These are phyloP conservation scores for Takashimella tepidaria DNA, from an alignment of 1,284 basidiomycete species.

Conservation along the genomic window DNA sequence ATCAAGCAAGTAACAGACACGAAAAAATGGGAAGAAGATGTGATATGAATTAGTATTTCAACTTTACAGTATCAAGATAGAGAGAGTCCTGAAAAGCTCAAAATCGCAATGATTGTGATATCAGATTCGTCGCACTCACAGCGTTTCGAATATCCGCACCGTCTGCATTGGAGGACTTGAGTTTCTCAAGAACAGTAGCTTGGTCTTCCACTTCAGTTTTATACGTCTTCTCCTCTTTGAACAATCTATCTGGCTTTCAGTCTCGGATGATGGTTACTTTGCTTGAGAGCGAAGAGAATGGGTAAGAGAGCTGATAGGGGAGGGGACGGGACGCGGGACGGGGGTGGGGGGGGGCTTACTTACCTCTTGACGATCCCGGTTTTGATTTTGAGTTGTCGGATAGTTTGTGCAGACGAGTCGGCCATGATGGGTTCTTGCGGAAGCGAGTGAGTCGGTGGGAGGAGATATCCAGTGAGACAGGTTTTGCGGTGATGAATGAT, in stretches of 20 bases:
- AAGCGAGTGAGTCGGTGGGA: too few species aligned
- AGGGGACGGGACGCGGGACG: too few species aligned
- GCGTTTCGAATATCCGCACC: constrained; percentile 76
- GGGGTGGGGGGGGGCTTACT: constrained; percentile 27
- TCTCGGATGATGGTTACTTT: neutral
- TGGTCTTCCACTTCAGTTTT: constrained; percentile 62
- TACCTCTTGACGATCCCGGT: constrained; percentile 66
- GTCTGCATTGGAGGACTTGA: constrained; percentile 61
- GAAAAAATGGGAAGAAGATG: too few species aligned
- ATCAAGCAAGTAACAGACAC: too few species aligned
- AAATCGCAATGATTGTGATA: too few species aligned
- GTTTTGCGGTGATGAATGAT: too few species aligned
- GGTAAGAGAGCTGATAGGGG: neutral
- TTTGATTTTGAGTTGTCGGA: constrained; percentile 72
- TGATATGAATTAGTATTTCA: too few species aligned
- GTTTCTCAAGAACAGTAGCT: constrained; percentile 59
- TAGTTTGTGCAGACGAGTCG: constrained; percentile 30
- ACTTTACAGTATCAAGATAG: too few species aligned
- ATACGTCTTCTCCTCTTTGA: constrained; percentile 68
- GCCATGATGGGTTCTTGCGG: constrained; percentile 20
- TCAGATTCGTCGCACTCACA: too few species aligned
- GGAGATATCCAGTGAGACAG: too few species aligned
- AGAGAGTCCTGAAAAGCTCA: too few species aligned
- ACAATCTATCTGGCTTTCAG: constrained; percentile 51
- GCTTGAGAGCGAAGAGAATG: neutral